Conservation (phyloP, 768 basidiomycete genomes). For the Rhodotorula taiwanensis region DNA sequence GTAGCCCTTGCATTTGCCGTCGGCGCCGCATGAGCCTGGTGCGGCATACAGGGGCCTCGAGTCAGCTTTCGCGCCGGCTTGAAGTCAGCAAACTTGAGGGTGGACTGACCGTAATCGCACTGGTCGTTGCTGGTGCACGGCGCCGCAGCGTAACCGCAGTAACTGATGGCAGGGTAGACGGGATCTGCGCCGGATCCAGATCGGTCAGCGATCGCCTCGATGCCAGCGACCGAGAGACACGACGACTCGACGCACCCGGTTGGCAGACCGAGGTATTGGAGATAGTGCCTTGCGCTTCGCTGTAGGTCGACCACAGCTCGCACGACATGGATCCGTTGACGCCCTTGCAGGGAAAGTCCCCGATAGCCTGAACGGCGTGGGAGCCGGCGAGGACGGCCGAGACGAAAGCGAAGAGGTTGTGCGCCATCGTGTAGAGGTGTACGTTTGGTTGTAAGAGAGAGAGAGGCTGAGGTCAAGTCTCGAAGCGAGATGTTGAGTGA, state of each 20-base stretch:
- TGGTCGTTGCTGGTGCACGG: slow-evolving; percentile 23
- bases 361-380: slow-evolving; percentile 22
- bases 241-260: slow-evolving; percentile 11
- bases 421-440: slow-evolving; percentile 3
- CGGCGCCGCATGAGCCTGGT: slow-evolving; percentile 28
- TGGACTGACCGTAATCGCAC: slow-evolving; percentile 37
- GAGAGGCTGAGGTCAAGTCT: neutral
- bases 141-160: slow-evolving; percentile 37
- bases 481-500: slow-evolving; percentile 19
- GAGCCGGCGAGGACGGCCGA: slow-evolving; percentile 22
- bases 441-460: neutral
- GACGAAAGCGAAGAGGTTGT: slow-evolving; percentile 9
- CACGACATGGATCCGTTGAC: slow-evolving; percentile 28
- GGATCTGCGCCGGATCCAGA: too few relatives aligned
- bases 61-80: too few relatives aligned
- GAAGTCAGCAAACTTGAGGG: neutral
- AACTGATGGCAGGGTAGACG: slow-evolving; percentile 29
- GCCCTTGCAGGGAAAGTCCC: slow-evolving; percentile 35
- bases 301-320: slow-evolving; percentile 14
- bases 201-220: too few relatives aligned
- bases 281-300: slow-evolving; percentile 28
- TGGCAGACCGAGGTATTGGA: slow-evolving; percentile 22
- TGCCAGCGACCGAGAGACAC: neutral
- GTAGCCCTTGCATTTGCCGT: slow-evolving; percentile 28
- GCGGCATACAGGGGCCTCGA: too few relatives aligned